Percentiles rank a stretch among this genome's conserved stretches.
Conservation (phyloP, 257 asterid genomes). For the Orobanche coerulescens region DNA sequence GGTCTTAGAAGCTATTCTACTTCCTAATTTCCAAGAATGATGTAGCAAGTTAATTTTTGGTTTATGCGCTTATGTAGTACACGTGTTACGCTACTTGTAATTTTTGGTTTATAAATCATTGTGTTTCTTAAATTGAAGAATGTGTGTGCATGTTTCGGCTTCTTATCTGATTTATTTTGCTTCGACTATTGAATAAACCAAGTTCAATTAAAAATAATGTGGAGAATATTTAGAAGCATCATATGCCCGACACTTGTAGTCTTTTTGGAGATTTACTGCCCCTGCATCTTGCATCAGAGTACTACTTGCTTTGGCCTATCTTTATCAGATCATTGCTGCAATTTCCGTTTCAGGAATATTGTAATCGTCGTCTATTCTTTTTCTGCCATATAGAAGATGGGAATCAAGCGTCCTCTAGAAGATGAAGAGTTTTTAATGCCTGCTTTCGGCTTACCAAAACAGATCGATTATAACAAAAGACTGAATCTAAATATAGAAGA, state of each 20-base stretch:
- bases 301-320: neutral
- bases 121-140: neutral
- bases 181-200: neutral
- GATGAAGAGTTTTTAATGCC: slow-evolving; percentile 38
- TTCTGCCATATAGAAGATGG: slow-evolving; percentile 46
- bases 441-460: slow-evolving; percentile 54
- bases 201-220: neutral
- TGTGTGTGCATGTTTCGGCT: neutral
- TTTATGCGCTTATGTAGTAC: neutral
- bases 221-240: neutral
- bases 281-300: neutral
- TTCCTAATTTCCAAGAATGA: neutral
- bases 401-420: slow-evolving; percentile 52
- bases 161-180: neutral
- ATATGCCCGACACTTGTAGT: neutral
- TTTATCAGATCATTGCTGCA: neutral
- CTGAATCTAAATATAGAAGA: slow-evolving; percentile 22
- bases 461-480: slow-evolving; percentile 27
- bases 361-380: slow-evolving; percentile 7
- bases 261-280: neutral
- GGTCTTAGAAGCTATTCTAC: neutral
- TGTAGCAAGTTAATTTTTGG: neutral
- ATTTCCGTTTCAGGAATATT: neutral
- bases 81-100: neutral
- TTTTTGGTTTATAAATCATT: neutral